phyloP scores from a whole-genome alignment of 352 stramenopile species.

The Thraustochytrium sp. region DNA sequence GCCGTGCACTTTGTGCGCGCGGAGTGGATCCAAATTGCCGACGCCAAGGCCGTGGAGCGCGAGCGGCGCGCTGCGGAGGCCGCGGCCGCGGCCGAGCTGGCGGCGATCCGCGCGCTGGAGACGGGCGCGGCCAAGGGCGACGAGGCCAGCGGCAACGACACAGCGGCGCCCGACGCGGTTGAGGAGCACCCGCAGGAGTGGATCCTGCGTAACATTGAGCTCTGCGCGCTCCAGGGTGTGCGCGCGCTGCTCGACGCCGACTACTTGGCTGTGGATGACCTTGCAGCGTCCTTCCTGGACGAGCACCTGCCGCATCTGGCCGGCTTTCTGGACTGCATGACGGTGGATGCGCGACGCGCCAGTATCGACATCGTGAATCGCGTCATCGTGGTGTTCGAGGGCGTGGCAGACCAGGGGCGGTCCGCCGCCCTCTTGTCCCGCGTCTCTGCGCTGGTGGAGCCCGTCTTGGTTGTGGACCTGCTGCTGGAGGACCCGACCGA shows the following conservation, averaged over 20 bases:
- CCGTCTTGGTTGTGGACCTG: not conserved
- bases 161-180: no score
- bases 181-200: constrained; percentile 2
- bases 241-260: not conserved
- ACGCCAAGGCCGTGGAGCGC: not conserved
- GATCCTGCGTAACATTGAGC: not conserved
- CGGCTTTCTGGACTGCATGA: not conserved
- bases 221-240: not conserved
- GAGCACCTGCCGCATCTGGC: not conserved
- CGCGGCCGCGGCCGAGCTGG: not conserved
- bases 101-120: not conserved
- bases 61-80: not conserved
- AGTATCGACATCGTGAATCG: constrained; percentile 10
- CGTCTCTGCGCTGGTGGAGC: not conserved
- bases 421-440: not conserved
- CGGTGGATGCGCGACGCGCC: not conserved
- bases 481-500: not conserved
- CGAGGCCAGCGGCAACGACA: no score
- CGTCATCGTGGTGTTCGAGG: not conserved
- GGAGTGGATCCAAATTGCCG: not conserved
- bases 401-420: not conserved
- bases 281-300: not conserved
- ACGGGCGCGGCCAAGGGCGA: not conserved
- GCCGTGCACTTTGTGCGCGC: not conserved
- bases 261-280: not conserved